Base-by-base conservation (phyloP, 768 basidiomycete genomes). In the Rhodotorula graminis region DNA sequence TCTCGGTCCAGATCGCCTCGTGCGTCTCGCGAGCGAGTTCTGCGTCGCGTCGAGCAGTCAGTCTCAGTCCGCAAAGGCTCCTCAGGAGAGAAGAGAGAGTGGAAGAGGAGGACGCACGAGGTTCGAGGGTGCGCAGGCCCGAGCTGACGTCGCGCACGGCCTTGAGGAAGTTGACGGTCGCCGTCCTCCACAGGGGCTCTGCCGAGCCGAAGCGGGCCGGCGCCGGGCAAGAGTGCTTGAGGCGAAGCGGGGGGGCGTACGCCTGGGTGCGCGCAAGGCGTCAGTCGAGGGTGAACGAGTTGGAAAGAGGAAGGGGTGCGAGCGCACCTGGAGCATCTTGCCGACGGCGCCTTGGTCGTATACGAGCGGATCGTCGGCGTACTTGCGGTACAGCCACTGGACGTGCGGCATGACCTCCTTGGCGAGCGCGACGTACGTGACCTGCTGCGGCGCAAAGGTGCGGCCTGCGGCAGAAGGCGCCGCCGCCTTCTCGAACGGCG, bases 151-250 rank as follows among this genome's bases (percentile, higher is more conserved):
- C 67, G 12, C 65, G 64, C 3, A 91, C 88, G 46, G 91, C 85
- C 23, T 84, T 83, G 77, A 93, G 82, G 81, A 92, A 92, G 77
- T 84, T 88, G 23, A 84, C 86, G 4, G 90, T 92, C n/a, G 93
- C 94, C 0, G 92, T 93, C 82, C 93, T 94, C 95, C 95, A 98
- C 6, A 99, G 82, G 0, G 94, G 93, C 31, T 81, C 82, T 77
- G 94, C 95, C 65, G 91, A 89, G 5, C 91, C 92, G 78, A 87
- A 92, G 79, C 89, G 93, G 53, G 90, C 92, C 0, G 95, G 86
- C 0, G 90, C 83, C 0, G 95, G 94, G 80, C 94, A 96, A 49
- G 95, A 92, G 74, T 97, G 95, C 81, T 94, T 94, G 74, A 98
- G 83, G 78, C 93, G 93, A 80, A 97, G 87, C 3, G 95, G 93